phyloP scores from a whole-genome alignment of 2,329 filamentous ascomycete genomes.

The Pochonia chlamydosporia region DNA sequence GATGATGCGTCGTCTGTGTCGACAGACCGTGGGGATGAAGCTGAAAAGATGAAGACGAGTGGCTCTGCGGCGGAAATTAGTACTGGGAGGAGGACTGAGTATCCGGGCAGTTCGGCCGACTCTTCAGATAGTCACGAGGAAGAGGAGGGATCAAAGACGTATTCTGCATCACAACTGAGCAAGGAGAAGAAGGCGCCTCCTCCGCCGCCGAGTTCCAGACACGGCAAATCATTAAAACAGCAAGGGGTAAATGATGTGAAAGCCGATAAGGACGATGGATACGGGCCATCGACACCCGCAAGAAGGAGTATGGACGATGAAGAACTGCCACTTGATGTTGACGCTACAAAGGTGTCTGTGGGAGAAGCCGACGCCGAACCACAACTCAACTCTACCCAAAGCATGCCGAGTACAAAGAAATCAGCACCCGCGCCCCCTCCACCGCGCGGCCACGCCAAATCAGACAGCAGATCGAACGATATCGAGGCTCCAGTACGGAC shows the following conservation, averaged over 20 bases:
- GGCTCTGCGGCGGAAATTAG: neutral
- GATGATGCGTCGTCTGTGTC: constrained; percentile 6
- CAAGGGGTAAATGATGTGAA: neutral
- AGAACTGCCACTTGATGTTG: constrained; percentile 43
- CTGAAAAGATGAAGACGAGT: neutral
- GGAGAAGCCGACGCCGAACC: neutral
- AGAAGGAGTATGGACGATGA: constrained; percentile 42
- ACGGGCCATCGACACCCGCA: constrained; percentile 41
- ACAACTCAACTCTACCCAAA: neutral
- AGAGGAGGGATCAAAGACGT: neutral
- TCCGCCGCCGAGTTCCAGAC: constrained; percentile 66
- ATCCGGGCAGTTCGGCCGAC: neutral
- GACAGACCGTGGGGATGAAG: neutral
- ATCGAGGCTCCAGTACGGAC: constrained; percentile 39
- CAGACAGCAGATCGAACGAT: constrained; percentile 35
- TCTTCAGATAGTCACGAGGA: constrained; percentile 5
- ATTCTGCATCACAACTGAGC: neutral
- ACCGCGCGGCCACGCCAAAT: constrained; percentile 38
- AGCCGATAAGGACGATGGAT: neutral
- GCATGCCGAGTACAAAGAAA: constrained; percentile 24
- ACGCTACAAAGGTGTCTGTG: constrained; percentile 36
- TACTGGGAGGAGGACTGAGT: neutral
- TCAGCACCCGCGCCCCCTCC: constrained; percentile 47
- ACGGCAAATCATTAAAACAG: constrained; percentile 65
- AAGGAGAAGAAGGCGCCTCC: constrained; percentile 60